Conservation (phyloP, 345 rosid species). For the Aquilaria malaccensis region DNA sequence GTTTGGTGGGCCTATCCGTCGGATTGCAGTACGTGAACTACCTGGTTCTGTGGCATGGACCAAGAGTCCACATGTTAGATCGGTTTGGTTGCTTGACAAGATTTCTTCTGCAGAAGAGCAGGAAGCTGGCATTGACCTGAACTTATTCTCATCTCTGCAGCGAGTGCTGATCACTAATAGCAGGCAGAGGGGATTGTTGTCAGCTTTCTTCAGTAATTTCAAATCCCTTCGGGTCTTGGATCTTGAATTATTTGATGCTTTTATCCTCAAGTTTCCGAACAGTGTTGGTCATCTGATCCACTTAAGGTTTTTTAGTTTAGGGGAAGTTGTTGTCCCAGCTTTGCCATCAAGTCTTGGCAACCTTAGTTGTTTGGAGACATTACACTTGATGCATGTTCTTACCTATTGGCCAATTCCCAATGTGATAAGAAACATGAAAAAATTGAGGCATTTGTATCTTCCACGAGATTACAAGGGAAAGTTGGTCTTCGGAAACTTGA, state of each 20-base stretch:
- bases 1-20: constrained; percentile 12
- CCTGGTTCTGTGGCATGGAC: not conserved
- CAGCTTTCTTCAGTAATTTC: constrained; percentile 1
- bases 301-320: constrained; percentile 22
- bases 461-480: not conserved
- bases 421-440: constrained; percentile 7
- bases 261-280: constrained; percentile 12
- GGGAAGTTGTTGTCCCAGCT: not conserved
- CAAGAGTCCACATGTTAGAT: constrained; percentile 19
- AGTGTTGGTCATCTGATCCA: constrained; percentile 30
- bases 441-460: constrained; percentile 10
- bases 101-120: not conserved
- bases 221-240: constrained; percentile 25
- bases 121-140: too few relatives aligned
- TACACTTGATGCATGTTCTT: constrained; percentile 10
- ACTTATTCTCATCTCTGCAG: too few relatives aligned
- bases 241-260: constrained; percentile 1
- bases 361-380: constrained; percentile 20
- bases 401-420: not conserved
- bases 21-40: constrained; percentile 18
- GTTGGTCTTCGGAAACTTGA: constrained; percentile 1
- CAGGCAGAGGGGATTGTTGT: constrained; percentile 6
- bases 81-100: constrained; percentile 26
- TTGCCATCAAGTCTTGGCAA: constrained; percentile 23
- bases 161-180: not conserved